Percentiles rank a stretch among this genome's conserved stretches.
phyloP scores from a whole-genome alignment of 2,329 filamentous ascomycete genomes.

The Diaporthe sp. region DNA sequence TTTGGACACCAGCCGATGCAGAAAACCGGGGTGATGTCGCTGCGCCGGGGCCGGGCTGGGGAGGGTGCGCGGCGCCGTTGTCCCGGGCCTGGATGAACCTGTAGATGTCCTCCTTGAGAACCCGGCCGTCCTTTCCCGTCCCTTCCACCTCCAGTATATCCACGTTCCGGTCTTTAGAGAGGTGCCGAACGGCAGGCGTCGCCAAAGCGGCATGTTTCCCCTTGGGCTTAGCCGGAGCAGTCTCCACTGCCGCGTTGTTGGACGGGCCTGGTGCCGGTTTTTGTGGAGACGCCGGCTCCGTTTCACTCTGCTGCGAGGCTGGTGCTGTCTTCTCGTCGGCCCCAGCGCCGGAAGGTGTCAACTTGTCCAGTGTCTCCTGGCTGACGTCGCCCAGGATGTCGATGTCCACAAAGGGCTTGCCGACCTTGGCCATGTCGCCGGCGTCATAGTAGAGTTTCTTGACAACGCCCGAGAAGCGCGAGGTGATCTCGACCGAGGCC shows the following conservation, averaged over 20 bases:
- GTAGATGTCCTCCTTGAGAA: conserved; percentile 92
- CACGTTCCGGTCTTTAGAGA: conserved; percentile 82
- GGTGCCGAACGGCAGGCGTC: conserved; percentile 90
- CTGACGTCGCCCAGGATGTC: conserved; percentile 85
- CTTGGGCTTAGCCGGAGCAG: conserved; percentile 47
- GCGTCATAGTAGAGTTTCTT: conserved; percentile 97
- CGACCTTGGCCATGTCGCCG: conserved; percentile 95
- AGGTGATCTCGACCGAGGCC: conserved; percentile 90
- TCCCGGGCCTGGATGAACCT: conserved; percentile 70
- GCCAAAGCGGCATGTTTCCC: conserved; percentile 81
- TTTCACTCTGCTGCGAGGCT: conserved; percentile 3
- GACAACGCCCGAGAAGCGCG: conserved; percentile 92
- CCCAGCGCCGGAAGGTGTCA: conserved; percentile 43
- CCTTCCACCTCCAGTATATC: conserved; percentile 83
- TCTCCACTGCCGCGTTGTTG: conserved; percentile 16
- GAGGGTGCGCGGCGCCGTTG: conserved; percentile 41
- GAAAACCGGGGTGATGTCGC: conserved; percentile 38
- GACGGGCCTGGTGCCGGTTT: conserved; percentile 23
- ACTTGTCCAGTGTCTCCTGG: conserved; percentile 63
- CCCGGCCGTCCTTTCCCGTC: conserved; percentile 89
- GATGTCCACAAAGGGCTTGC: conserved; percentile 93
- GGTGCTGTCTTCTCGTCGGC: conserved; percentile 13
- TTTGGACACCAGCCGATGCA: conserved; percentile 59
- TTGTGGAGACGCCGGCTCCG: conserved; percentile 44
- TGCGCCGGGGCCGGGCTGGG: conserved; percentile 1